These are phyloP conservation scores for Austroboletus niveus DNA, from an alignment of 1,284 basidiomycete species.

Conservation along the genomic window DNA sequence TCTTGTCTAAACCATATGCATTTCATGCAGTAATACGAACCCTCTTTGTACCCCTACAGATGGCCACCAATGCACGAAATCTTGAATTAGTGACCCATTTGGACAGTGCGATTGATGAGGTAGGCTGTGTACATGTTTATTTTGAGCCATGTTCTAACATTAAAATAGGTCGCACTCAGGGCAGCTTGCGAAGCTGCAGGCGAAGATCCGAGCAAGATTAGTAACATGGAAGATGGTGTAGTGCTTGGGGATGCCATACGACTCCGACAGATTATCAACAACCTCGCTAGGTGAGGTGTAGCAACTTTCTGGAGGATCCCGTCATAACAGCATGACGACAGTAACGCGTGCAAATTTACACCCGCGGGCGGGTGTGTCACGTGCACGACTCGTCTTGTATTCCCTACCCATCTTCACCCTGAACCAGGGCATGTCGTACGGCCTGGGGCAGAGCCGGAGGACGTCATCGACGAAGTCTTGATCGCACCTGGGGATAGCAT, in stretches of 20 bases:
- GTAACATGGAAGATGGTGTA: constrained; percentile 55
- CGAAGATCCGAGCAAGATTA: constrained; percentile 41
- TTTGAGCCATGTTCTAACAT: constrained; percentile 1
- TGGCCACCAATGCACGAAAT: constrained; percentile 71
- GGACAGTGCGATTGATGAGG: constrained; percentile 71
- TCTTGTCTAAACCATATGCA: constrained; percentile 71
- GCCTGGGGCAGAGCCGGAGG: constrained; percentile 13
- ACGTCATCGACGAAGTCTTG: constrained; percentile 15
- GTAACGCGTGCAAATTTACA: constrained; percentile 82
- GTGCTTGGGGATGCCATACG: constrained; percentile 81
- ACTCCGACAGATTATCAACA: constrained; percentile 76
- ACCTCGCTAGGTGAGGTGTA: constrained; percentile 61
- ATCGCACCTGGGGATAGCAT: constrained; percentile 9
- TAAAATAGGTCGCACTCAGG: constrained; percentile 46
- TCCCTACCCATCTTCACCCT: constrained; percentile 25
- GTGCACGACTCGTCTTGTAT: constrained; percentile 58
- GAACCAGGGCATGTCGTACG: constrained; percentile 8
- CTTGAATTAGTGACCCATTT: constrained; percentile 69
- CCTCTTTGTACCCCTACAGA: constrained; percentile 71
- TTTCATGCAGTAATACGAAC: constrained; percentile 84
- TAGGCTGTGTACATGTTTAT: constrained; percentile 34
- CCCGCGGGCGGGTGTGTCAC: constrained; percentile 65
- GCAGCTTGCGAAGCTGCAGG: constrained; percentile 60
- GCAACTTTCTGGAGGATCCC: neutral
- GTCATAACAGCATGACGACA: constrained; percentile 23